Percentiles rank a stretch among this genome's conserved stretches.
These are phyloP conservation scores for Senna tora DNA, from an alignment of 306 rosid species.

Conservation along the genomic window DNA sequence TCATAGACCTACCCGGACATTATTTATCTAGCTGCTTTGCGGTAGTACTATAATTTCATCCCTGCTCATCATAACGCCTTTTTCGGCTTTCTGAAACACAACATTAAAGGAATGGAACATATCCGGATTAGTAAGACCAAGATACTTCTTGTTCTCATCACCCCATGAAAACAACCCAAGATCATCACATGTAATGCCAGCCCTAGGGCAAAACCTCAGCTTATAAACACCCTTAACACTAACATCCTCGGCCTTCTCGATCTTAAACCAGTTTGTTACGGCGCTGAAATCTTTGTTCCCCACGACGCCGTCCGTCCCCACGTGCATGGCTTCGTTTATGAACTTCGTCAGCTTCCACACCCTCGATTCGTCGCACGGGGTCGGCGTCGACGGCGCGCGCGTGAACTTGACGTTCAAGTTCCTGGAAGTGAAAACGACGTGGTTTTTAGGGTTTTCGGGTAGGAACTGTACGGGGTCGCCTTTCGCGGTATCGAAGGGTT, in stretches of 20 bases:
- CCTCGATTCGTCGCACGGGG: neutral
- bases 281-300: neutral
- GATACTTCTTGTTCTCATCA: neutral
- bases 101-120: neutral
- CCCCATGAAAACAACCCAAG: neutral
- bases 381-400: neutral
- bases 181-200: neutral
- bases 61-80: no score
- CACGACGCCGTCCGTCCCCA: neutral
- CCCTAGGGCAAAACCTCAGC: neutral
- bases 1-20: no score
- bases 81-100: no score
- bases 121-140: neutral
- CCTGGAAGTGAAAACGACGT: neutral
- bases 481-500: neutral
- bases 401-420: conserved; percentile 7
- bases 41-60: no score
- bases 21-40: no score
- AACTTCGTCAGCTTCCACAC: neutral
- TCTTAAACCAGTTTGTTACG: neutral
- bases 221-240: neutral
- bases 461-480: neutral
- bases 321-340: neutral
- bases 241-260: neutral
- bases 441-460: neutral